Evolutionary conservation across 208 protist species (phyloP).

Genomic region (Leishmania amazonensis): DNA sequence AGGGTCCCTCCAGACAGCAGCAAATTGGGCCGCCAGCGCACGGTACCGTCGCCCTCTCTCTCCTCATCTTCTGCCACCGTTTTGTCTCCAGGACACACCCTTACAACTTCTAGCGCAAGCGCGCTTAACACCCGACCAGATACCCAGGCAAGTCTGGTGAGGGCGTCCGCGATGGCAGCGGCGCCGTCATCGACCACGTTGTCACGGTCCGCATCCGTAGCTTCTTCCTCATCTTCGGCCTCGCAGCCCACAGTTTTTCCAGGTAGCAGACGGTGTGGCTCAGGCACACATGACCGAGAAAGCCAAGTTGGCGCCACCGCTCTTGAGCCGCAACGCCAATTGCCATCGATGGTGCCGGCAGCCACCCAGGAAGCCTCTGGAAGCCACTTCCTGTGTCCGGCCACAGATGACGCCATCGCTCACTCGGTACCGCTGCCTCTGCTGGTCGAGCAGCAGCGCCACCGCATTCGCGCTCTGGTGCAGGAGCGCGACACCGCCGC

Average conservation of each 20-base stretch:
- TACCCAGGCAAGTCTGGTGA: not conserved
- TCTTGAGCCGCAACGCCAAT: not conserved
- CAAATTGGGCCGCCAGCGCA: not conserved
- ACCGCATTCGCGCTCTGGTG: slow-evolving; percentile 37
- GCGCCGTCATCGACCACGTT: not conserved
- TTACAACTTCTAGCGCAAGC: not conserved
- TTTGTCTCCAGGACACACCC: not conserved
- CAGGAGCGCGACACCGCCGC: slow-evolving; percentile 37
- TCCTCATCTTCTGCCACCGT: slow-evolving; percentile 1
- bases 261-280: not conserved
- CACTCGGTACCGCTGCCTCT: slow-evolving; percentile 16
- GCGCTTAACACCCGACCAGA: not conserved
- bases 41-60: not conserved
- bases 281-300: not conserved
- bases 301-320: not conserved
- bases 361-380: not conserved
- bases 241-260: not conserved
- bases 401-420: not conserved
- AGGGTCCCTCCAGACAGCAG: not conserved
- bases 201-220: not conserved
- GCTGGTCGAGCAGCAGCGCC: slow-evolving; percentile 36
- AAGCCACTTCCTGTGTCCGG: not conserved
- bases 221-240: slow-evolving; percentile 9
- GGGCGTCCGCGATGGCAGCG: not conserved
- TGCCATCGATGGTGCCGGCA: not conserved